Evolutionary conservation across 2,329 filamentous ascomycete species (phyloP), one percentile per base, ranked within the genome.

Genomic region (Tolypocladium tropicale): DNA sequence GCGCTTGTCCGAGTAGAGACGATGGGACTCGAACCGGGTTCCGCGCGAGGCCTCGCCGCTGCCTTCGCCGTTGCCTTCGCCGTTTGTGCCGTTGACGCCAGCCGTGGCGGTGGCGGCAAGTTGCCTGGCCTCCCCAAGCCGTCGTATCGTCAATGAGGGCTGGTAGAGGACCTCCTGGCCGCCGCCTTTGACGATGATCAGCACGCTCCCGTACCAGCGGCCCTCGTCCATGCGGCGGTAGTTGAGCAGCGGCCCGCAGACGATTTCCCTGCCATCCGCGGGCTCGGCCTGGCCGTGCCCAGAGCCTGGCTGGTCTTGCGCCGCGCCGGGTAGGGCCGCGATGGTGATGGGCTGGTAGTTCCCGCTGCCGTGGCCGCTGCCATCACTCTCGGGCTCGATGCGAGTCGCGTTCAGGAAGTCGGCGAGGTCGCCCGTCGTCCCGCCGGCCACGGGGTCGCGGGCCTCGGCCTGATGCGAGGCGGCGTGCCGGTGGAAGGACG

Each of bases 151-250:
- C 61, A 93, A 70, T 30, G 77, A 76, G 43, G 95, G 83, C 59
- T 79, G 74, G 54, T 76, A 68, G 1, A 80, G 78, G 59, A 82
- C 79, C 23, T 76, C 74, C 65, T 82, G 72, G 57, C 79, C 84
- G 28, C 88, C 88, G 5, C 90, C 88, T 53, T 80, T 84, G 18
- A 86, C 88, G 54, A 96, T 90, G 53, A 96, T 75, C 63, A 96
- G 75, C 9, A 95, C 88, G 68, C 90, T 95, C 57, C 93, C 92
- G 64, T 89, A 78, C 92, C 93, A 97, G 43, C 72, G 74, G 32
- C 78, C 79, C 63, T 86, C 82, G 61, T 86, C 83, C 82, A 88
- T 91, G 65, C 82, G 81, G 60, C 86, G 79, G 70, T 91, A 93
- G 72, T 93, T 93, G 59, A 93, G 73, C 61, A 93, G 74, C 23